phyloP scores from a whole-genome alignment of 805 yeast species.

The Cyberlindnera japonica region DNA sequence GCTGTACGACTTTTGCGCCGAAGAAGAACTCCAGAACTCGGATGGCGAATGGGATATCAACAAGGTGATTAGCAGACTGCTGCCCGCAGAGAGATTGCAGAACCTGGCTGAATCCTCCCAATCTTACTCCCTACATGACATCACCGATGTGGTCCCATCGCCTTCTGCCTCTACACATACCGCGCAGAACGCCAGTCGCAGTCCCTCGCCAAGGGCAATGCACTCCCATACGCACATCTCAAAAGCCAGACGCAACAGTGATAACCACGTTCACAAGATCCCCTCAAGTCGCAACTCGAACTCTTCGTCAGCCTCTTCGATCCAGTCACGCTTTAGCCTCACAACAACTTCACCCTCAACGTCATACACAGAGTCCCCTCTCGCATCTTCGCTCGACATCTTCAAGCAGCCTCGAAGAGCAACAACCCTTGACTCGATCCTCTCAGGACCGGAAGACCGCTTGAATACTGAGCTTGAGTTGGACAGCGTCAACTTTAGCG shows the following conservation, averaged over 20 bases:
- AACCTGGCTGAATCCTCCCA: constrained; percentile 25
- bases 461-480: constrained; percentile 9
- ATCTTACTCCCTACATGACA: constrained; percentile 23
- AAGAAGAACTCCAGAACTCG: constrained; percentile 17
- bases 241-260: constrained; percentile 15
- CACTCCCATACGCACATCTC: constrained; percentile 15
- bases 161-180: constrained; percentile 2
- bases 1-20: constrained; percentile 17
- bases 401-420: constrained; percentile 14
- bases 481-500: constrained; percentile 17
- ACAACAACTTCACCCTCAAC: constrained; percentile 10
- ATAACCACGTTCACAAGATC: constrained; percentile 23
- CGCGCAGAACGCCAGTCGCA: constrained; percentile 6
- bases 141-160: constrained; percentile 19
- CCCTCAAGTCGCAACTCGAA: constrained; percentile 5
- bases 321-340: constrained; percentile 16
- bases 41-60: constrained; percentile 27
- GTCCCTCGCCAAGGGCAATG: constrained; percentile 13
- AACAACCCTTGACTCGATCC: constrained; percentile 13
- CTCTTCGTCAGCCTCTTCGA: constrained; percentile 16
- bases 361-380: constrained; percentile 13
- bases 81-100: constrained; percentile 23
- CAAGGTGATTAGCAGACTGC: constrained; percentile 22
- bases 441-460: constrained; percentile 3
- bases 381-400: constrained; percentile 17